Evolutionary conservation across 2,329 filamentous ascomycete genomes (phyloP).

Genomic region (Leptodontidium sp.): DNA sequence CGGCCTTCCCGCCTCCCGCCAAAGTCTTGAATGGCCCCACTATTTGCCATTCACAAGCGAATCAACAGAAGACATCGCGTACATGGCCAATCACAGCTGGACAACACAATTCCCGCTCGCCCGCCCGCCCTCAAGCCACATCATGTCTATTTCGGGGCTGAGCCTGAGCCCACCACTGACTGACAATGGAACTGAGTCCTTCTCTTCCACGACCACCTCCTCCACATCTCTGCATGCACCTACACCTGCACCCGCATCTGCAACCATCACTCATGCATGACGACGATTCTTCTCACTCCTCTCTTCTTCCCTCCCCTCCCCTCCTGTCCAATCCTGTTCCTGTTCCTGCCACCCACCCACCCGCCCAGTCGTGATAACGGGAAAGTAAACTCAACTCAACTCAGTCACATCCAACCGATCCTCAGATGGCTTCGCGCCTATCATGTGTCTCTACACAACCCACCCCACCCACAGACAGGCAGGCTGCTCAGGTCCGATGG

Average conservation of each 20-base stretch:
- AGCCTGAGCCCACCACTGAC: too few relatives aligned
- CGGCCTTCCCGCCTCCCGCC: constrained; percentile 7
- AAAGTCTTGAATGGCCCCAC: background rate
- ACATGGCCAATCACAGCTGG: background rate
- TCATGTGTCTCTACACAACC: background rate
- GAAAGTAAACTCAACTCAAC: too few relatives aligned
- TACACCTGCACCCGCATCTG: background rate
- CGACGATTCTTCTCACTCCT: too few relatives aligned
- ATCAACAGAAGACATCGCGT: background rate
- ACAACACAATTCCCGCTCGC: background rate
- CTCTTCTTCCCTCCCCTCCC: background rate
- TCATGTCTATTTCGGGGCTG: constrained; percentile 19
- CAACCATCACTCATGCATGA: too few relatives aligned
- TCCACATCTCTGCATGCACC: background rate
- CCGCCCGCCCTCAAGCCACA: constrained; percentile 1
- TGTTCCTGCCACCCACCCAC: background rate
- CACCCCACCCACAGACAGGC: background rate
- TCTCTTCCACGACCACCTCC: too few relatives aligned
- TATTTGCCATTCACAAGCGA: background rate
- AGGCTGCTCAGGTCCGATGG: background rate
- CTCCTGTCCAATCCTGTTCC: background rate
- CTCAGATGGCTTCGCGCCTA: background rate
- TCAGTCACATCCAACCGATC: background rate
- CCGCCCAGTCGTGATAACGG: too few relatives aligned
- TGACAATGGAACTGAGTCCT: too few relatives aligned